A percentile compares a stretch with the other conserved stretches of the same genome.
phyloP scores from a whole-genome alignment of 2,329 filamentous ascomycete species.

The Xylariaceae sp. region DNA sequence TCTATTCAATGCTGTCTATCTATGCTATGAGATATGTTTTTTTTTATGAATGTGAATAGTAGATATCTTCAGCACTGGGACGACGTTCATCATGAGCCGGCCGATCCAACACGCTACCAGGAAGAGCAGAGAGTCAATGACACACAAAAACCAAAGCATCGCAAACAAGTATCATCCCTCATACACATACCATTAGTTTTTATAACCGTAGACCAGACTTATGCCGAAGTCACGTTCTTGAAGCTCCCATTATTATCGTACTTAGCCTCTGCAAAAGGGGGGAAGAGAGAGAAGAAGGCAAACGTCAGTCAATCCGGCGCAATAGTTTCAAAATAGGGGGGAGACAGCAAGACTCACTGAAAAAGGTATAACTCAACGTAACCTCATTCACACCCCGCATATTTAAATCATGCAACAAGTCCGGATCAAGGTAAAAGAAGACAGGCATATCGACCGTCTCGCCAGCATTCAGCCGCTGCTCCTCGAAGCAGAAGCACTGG shows the following conservation, averaged over 20 bases:
- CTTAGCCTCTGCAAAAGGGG: constrained; percentile 58
- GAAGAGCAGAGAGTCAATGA: background rate
- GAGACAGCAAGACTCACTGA: constrained; percentile 59
- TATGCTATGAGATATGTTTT: background rate
- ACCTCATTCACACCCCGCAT: constrained; percentile 95
- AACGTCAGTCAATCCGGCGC: background rate
- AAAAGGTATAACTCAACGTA: constrained; percentile 95
- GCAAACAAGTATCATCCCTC: background rate
- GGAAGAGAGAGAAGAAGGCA: background rate
- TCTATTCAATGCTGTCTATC: background rate
- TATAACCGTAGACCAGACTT: background rate
- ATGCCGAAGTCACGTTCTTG: constrained; percentile 31
- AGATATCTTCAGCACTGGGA: background rate
- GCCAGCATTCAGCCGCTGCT: constrained; percentile 86
- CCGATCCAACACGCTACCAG: background rate
- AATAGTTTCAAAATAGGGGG: background rate
- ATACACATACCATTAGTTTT: constrained; percentile 9
- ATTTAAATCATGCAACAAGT: constrained; percentile 83
- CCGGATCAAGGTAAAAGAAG: constrained; percentile 97
- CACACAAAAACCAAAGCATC: background rate
- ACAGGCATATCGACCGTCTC: constrained; percentile 99
- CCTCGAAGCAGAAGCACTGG: constrained; percentile 98
- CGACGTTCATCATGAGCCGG: background rate
- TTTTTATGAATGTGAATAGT: background rate
- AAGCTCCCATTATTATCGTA: constrained; percentile 78